A percentile compares a stretch with the other conserved stretches of the same genome.
phyloP scores from a whole-genome alignment of 228 moss, liverwort and hornwort species.

The Sphagnum fallax region DNA sequence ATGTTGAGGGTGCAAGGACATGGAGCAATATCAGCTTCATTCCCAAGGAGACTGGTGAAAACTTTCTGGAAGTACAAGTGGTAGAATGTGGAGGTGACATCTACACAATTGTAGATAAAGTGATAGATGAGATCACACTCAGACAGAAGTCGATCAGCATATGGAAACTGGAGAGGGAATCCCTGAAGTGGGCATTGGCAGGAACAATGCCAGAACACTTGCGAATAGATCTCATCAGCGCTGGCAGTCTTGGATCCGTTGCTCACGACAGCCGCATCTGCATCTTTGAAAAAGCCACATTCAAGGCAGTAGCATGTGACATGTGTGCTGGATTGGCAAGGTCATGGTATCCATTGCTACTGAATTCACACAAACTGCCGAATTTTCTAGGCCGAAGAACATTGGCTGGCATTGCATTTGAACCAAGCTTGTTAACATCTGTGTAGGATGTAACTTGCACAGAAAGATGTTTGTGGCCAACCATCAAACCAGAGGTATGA shows the following conservation, averaged over 20 bases:
- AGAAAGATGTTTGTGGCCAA: too few relatives aligned
- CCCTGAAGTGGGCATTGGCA: slow-evolving; percentile 20
- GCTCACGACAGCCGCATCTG: slow-evolving; percentile 22
- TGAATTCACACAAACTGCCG: slow-evolving; percentile 14
- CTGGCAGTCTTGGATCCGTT: slow-evolving; percentile 41
- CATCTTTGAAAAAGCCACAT: slow-evolving; percentile 33
- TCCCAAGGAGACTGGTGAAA: slow-evolving; percentile 15
- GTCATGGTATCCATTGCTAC: slow-evolving; percentile 28
- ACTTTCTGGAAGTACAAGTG: slow-evolving; percentile 28
- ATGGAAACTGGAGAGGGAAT: slow-evolving; percentile 27
- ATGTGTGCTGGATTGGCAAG: slow-evolving; percentile 14
- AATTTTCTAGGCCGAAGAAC: slow-evolving; percentile 19
- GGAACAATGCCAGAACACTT: slow-evolving; percentile 26
- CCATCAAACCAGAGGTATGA: too few relatives aligned
- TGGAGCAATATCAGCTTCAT: slow-evolving; percentile 27
- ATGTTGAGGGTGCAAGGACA: slow-evolving; percentile 18
- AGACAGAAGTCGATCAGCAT: slow-evolving; percentile 26
- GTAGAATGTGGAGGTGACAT: slow-evolving; percentile 20
- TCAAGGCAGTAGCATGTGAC: slow-evolving; percentile 30
- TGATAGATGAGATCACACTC: slow-evolving; percentile 18
- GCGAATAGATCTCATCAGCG: slow-evolving; percentile 24
- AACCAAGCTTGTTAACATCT: slow-evolving; percentile 27
- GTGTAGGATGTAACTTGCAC: slow-evolving; percentile 8
- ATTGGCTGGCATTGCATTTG: slow-evolving; percentile 28
- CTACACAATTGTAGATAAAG: slow-evolving; percentile 24